Base-by-base conservation (phyloP, 108 stramenopile genomes). In the Cylindrotheca closterium region DNA sequence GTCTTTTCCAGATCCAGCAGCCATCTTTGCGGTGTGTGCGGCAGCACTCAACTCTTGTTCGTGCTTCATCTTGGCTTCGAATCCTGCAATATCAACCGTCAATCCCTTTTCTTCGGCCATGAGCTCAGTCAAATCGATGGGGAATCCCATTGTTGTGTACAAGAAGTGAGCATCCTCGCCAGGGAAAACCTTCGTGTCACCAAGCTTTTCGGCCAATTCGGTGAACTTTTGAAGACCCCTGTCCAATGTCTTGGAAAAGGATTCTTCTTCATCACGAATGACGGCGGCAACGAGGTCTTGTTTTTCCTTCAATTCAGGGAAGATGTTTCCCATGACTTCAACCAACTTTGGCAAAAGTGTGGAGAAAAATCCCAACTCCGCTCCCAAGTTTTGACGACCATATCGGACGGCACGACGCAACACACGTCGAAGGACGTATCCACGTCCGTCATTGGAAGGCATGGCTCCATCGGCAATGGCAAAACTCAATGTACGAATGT, bases 401-500 rank as follows among this genome's bases (percentile, higher is more conserved):
- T 96, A 98, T 58, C 99, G 80, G 8, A 98, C 96, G 28, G 98
- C 99, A 70, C 99, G 91, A 56, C 97, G 87, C 73, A 98, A 67
- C 4, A 98, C 86, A 34, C 99, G 86, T 48, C 99, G 75, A 18
- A 99, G 74, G 4, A 98, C 99, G 71, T 99, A 99, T 24, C 99
- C 99, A 33, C 99, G 86, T 30, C 98, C 99, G 53, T 97, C 98
- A 70, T 96, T 97, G 30, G 87, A 92, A n/a, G 99, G 99, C 50
- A 91, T 85, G 26, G 96, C 96, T 19, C 99, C 99, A 86, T 99
- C 99, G 30, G 98, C 91, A 82, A 98, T 98, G 72, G 99, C 97
- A 72, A 98, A 97, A 15, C 78, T 83, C 55, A 99, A 69, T 1
- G 98, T 98, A 32, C 99, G 94, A 52, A 97, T 89, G 80, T 99